Conservation (phyloP, 805 yeast species). For the Yamadazyma philogaea region DNA sequence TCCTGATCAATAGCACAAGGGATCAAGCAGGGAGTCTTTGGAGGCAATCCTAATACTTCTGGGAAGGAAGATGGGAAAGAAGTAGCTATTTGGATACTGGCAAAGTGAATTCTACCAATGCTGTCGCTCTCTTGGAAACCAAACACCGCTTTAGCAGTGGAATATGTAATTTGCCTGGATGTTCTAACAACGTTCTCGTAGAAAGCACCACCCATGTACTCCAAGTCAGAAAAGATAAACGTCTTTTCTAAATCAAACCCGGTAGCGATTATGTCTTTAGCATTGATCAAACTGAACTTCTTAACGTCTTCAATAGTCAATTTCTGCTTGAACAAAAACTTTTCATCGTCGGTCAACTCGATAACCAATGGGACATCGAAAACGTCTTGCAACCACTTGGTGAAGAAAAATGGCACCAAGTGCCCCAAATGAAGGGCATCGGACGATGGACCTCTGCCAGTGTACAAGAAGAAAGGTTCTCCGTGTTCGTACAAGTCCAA, state of each 20-base stretch:
- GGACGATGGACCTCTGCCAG: conserved; percentile 96
- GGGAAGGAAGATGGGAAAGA: conserved; percentile 97
- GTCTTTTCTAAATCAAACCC: conserved; percentile 96
- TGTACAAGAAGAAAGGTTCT: conserved; percentile 90
- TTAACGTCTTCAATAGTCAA: conserved; percentile 87
- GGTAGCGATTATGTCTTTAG: conserved; percentile 88
- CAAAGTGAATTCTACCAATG: conserved; percentile 93
- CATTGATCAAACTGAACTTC: conserved; percentile 73
- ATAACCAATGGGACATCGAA: conserved; percentile 94
- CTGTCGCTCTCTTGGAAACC: conserved; percentile 94
- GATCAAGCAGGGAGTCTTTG: conserved; percentile 91
- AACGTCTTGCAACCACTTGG: conserved; percentile 97
- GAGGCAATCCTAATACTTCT: conserved; percentile 78
- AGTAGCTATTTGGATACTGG: conserved; percentile 92
- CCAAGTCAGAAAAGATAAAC: conserved; percentile 88
- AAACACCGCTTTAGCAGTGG: conserved; percentile 96
- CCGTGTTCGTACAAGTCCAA: conserved; percentile 90
- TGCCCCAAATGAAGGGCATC: conserved; percentile 97
- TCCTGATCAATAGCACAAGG: conserved; percentile 99
- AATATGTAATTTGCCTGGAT: conserved; percentile 91
- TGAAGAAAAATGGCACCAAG: conserved; percentile 90
- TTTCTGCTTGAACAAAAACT: conserved; percentile 89
- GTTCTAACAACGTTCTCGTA: conserved; percentile 92
- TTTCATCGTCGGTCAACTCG: conserved; percentile 95
- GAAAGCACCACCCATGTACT: conserved; percentile 89